Base-by-base conservation (phyloP, 768 basidiomycete genomes). In the Clavaria fumosa region DNA sequence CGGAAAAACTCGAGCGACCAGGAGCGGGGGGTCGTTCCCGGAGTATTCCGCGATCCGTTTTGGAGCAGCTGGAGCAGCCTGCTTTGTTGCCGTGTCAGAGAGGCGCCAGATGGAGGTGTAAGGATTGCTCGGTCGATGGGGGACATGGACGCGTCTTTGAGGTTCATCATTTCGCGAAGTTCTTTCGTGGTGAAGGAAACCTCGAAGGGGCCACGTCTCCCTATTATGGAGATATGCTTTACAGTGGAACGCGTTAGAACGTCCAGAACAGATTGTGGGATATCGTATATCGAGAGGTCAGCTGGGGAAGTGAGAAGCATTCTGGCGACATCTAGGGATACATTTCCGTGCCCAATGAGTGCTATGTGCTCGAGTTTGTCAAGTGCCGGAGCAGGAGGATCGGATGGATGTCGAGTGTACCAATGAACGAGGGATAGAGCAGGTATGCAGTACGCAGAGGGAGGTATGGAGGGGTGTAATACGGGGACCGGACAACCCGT, bases 111-210 rank as follows among this genome's bases (percentile, higher is more conserved):
- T 0, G 65, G 56, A 0, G 58, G 45, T 1, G 47, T 44, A 33
- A 78, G 59, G 11, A 74, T 51, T 11, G 55, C 50, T 1, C 63
- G 58, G 3, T 64, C 57, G 7, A 86, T 57, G 5, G 80, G 81
- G 18, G 65, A 55, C 68, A 91, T 76, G 18, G 72, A 62, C 0
- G 75, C 75, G 33, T 76, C 71, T 0, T 71, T 66, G 22, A 85
- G 53, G 27, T 59, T 64, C 7, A 72, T 69, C 63, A 96, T 69
- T 58, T 97, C 93, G 17, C 93, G 65, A 3, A 95, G 66, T 55
- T 99, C 93, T 54, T 96, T 96, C 23, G 79, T 75, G 3, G 90
- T 89, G 51, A 90, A 93, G 0, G 85, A 78, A 2, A 83, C 88
- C 51, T 96, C 80, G 5, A 78, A 67, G 0, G 88, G 88, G 0